These are phyloP conservation scores for Pleurotus platypus DNA, from an alignment of 768 basidiomycete species.

Conservation along the genomic window DNA sequence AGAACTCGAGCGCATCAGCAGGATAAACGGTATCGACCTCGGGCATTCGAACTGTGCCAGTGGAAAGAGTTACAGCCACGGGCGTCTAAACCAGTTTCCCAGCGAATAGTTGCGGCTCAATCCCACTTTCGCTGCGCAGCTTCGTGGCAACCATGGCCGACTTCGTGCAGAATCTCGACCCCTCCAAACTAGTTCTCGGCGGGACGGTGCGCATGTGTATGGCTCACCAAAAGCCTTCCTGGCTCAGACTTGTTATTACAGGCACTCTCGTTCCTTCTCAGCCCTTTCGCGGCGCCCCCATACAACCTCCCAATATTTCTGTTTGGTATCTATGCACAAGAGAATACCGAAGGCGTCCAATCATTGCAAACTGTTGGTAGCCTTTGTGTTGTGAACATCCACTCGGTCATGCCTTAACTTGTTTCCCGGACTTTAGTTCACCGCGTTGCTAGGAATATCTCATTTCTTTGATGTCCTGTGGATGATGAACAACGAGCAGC, in stretches of 20 bases:
- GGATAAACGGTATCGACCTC: constrained; percentile 70
- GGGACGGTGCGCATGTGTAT: constrained; percentile 47
- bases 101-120: not conserved
- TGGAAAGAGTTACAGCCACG: not conserved
- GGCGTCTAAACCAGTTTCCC: too few species aligned
- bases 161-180: constrained; percentile 68
- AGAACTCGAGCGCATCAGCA: constrained; percentile 91
- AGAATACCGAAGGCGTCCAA: constrained; percentile 59
- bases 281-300: constrained; percentile 52
- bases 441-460: constrained; percentile 58
- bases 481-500: constrained; percentile 55
- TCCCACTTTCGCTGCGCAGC: not conserved
- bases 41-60: not conserved
- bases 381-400: constrained; percentile 1
- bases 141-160: constrained; percentile 33
- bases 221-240: not conserved
- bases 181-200: constrained; percentile 61
- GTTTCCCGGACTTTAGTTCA: constrained; percentile 43
- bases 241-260: constrained; percentile 19
- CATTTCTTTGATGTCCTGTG: constrained; percentile 69
- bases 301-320: constrained; percentile 86
- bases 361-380: constrained; percentile 58
- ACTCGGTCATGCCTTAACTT: not conserved
- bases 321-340: constrained; percentile 73
- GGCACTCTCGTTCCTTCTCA: constrained; percentile 59